Evolutionary conservation across 2,329 filamentous ascomycete species (phyloP), one percentile per base, ranked within the genome.

Genomic region (Decorospora gaudefroyi): DNA sequence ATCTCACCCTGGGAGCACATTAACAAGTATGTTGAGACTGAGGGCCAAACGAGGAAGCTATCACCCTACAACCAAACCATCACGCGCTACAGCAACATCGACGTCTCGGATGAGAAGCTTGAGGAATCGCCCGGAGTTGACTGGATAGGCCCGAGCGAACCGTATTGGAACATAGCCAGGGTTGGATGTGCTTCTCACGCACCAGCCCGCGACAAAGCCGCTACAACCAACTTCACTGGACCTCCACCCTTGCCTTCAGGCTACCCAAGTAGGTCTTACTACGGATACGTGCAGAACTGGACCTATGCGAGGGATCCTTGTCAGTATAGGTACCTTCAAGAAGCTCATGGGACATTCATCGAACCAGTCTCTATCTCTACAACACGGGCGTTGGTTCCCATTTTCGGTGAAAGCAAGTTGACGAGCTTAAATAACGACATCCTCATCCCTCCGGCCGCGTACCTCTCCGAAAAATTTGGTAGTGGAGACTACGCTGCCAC

Each of bases 351-450:
- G 22, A 70, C 70, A 3, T 77, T 79, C 37, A 70, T 78, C 19
- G 74, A 76, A 38, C 76, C 76, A 2, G 62, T 74, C n/a, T 74
- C 74, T 3, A 66, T 73, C 3, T 67, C 67, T 1, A 74, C 69
- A n/a, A 72, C 74, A 0, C 65, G 69, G 27, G 62, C 68, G 13
- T 63, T 79, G 17, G 68, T 78, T 33, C 77, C 77, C 6, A 57
- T 79, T 2, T 79, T 80, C 30, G 73, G 76, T 2, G 75, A 74
- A 8, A 76, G 73, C 9, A 79, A 80, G 45, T 60, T 79, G 0
- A 62, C 72, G 1, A 68, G 25, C 31, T 35, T 75, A 59, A 78
- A 77, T 62, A 79, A 78, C 49, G 77, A 79, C 41, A 78, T 79
- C 34, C 64, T 79, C 5, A 65, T 79, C 4, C 77, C 77, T 1